Percentiles rank a stretch among this genome's conserved stretches.
These are phyloP conservation scores for Stellera chamaejasme DNA, from an alignment of 345 rosid species.

Conservation along the genomic window DNA sequence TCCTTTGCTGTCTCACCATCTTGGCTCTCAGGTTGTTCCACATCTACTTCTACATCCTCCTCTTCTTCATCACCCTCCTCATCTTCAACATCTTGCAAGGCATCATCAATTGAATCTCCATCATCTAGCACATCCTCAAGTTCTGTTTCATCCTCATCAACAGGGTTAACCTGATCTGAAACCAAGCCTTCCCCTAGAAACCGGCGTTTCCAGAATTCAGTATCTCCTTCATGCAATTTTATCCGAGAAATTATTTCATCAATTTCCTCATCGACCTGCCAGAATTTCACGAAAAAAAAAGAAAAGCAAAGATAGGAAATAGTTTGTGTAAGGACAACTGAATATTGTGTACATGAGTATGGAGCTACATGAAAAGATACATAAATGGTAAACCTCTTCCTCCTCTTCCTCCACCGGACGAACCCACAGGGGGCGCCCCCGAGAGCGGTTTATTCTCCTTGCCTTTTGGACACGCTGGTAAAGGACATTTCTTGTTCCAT, in stretches of 20 bases:
- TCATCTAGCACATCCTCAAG: constrained; percentile 46
- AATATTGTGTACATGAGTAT: not conserved
- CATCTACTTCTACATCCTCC: constrained; percentile 55
- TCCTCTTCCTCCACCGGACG: constrained; percentile 94
- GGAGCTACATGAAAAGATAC: not conserved
- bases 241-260: constrained; percentile 80
- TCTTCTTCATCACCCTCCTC: constrained; percentile 38
- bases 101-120: constrained; percentile 43
- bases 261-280: constrained; percentile 78
- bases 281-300: constrained; percentile 11
- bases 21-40: constrained; percentile 53
- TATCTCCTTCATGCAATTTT: constrained; percentile 87
- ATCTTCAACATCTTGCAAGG: constrained; percentile 40
- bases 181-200: constrained; percentile 80
- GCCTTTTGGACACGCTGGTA: constrained; percentile 99
- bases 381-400: constrained; percentile 59
- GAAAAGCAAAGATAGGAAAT: not conserved
- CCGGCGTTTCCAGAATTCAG: constrained; percentile 93
- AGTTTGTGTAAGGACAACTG: not conserved
- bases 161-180: constrained; percentile 35
- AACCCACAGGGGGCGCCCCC: constrained; percentile 97
- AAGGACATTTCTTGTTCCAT: constrained; percentile 96
- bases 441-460: constrained; percentile 94
- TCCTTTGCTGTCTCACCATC: constrained; percentile 58
- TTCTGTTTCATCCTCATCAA: constrained; percentile 37